Base-by-base conservation (phyloP, 768 basidiomycete genomes). In the Hemileccinum impolitum region DNA sequence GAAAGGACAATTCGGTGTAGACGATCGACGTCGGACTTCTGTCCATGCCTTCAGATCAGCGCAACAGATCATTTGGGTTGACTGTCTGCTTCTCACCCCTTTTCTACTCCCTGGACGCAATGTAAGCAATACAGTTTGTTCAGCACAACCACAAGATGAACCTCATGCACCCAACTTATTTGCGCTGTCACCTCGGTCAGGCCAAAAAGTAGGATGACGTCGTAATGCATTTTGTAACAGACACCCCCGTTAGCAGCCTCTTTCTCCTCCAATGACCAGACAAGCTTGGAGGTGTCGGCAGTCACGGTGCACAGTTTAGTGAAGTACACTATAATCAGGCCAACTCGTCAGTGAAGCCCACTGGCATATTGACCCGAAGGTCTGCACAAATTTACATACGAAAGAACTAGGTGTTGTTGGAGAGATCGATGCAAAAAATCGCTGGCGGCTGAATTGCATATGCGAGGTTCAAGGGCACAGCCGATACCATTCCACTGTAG, bases 161-260 rank as follows among this genome's bases (percentile, higher is more conserved):
- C 58, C 54, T 15, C 30, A 13, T 76, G 68, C 13, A 56, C 56
- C 76, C 76, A 78, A 3, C 64, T 56, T 25, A 75, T 67, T 31
- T 75, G 71, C 0, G 75, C 77, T 53, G 72, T 72, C 35, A 77
- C 50, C 45, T 78, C 76, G 0, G 75, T 71, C 8, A 69, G 47
- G 1, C 75, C 76, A 41, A 75, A 72, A 9, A 66, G 59, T 14
- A 78, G 43, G 14, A 75, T 53, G 4, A 77, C 57, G 3, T 70
- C 63, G 39, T 62, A 72, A 0, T 56, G 23, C 8, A 19, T 18
- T 37, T 11, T n/a, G 15, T n/a, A 35, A 8, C 19, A 37, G 9
- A 9, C 17, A 10, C 17, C 17, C 17, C 36, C 36, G 6, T 37
- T 13, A 8, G 9, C 10, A 19, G 17, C n/a, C n/a, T 19, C 17